Evolutionary conservation across 306 rosid genomes (phyloP).

Genomic region (Prunus padus): DNA sequence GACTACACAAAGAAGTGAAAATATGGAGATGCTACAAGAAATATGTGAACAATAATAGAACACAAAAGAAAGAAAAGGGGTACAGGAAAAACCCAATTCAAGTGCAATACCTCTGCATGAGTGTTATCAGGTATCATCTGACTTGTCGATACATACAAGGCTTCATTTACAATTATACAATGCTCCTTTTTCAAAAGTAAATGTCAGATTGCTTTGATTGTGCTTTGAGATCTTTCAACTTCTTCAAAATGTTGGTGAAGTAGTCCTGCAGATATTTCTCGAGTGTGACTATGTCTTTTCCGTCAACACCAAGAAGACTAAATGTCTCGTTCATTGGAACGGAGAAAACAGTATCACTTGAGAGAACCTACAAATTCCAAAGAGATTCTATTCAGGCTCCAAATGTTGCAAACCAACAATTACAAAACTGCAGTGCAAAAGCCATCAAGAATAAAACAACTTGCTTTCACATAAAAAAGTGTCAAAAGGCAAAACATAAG

Average conservation of each 20-base stretch:
- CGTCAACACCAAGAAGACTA: conserved; percentile 76
- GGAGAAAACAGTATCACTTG: conserved; percentile 86
- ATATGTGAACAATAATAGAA: not conserved
- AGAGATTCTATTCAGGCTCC: not conserved
- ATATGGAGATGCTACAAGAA: not conserved
- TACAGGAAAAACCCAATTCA: not conserved
- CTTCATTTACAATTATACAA: conserved; percentile 42
- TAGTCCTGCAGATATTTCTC: conserved; percentile 97
- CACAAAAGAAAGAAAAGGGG: not conserved
- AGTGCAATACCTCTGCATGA: conserved; percentile 11
- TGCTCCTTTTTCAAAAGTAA: conserved; percentile 50
- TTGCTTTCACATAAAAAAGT: not conserved
- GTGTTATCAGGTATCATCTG: conserved; percentile 9
- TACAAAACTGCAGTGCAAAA: not conserved
- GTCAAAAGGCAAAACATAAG: not conserved
- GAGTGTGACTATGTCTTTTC: conserved; percentile 65
- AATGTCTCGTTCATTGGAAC: conserved; percentile 86
- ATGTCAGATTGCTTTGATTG: conserved; percentile 94
- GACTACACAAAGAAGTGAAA: not conserved
- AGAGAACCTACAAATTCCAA: conserved; percentile 61
- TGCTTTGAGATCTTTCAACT: conserved; percentile 93
- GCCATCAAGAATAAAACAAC: not conserved
- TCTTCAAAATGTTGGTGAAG: conserved; percentile 95
- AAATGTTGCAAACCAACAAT: not conserved
- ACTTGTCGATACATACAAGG: conserved; percentile 27